phyloP scores from a whole-genome alignment of 306 rosid species.

The Mucuna pruriens region DNA sequence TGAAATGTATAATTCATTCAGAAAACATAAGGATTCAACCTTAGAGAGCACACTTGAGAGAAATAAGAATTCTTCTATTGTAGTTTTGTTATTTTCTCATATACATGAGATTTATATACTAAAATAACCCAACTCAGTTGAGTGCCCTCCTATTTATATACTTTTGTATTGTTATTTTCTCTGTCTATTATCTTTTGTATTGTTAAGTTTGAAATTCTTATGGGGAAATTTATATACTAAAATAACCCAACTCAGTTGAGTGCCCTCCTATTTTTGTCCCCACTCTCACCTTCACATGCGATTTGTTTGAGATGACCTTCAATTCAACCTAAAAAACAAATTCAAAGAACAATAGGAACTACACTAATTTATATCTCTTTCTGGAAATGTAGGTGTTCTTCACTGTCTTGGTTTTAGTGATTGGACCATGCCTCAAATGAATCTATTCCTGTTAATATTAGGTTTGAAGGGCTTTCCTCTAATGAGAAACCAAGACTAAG shows the following conservation, averaged over 20 bases:
- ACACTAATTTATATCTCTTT: not conserved
- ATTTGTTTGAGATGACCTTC: not conserved
- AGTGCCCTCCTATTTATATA: not conserved
- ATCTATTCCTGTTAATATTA: not conserved
- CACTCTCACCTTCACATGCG: not conserved
- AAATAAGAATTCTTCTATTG: no score
- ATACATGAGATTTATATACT: no score
- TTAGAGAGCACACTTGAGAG: no score
- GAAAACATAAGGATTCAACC: no score
- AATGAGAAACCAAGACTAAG: slow-evolving; percentile 2
- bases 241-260: not conserved
- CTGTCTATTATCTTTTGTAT: no score
- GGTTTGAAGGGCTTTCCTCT: not conserved
- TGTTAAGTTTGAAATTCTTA: no score
- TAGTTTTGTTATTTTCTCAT: no score
- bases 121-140: not conserved
- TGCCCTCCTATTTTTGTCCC: not conserved
- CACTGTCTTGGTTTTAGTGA: not conserved
- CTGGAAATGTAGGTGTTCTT: not conserved
- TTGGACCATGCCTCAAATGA: not conserved
- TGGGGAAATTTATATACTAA: no score
- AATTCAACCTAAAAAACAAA: not conserved
- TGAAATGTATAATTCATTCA: no score
- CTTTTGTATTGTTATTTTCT: no score
- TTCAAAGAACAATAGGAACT: not conserved